phyloP scores from a whole-genome alignment of 805 yeast species.

The Tetrapisispora iriomotensis region DNA sequence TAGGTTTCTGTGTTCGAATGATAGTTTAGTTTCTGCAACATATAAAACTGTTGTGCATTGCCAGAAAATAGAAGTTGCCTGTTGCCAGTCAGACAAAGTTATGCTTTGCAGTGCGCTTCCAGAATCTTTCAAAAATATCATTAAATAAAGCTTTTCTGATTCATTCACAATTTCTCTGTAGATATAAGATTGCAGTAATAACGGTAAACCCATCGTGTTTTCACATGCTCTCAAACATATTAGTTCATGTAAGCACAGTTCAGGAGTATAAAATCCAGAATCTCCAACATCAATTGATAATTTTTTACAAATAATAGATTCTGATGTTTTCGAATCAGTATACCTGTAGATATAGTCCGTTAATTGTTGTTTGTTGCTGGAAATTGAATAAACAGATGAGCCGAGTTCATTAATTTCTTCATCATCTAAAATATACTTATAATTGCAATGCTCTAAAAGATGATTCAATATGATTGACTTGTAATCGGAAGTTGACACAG shows the following conservation, averaged over 20 bases:
- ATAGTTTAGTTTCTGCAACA: slow-evolving; percentile 40
- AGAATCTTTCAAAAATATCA: slow-evolving; percentile 20
- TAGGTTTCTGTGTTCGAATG: slow-evolving; percentile 65
- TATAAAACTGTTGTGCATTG: slow-evolving; percentile 40
- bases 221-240: slow-evolving; percentile 15
- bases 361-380: slow-evolving; percentile 7
- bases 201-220: slow-evolving; percentile 26
- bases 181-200: slow-evolving; percentile 18
- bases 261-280: slow-evolving; percentile 12
- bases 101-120: slow-evolving; percentile 18
- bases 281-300: slow-evolving; percentile 13
- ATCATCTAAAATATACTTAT: slow-evolving; percentile 11
- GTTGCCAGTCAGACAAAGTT: slow-evolving; percentile 15
- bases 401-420: slow-evolving; percentile 5
- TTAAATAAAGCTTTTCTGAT: slow-evolving; percentile 8
- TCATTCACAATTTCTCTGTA: slow-evolving; percentile 6
- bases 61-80: slow-evolving; percentile 40
- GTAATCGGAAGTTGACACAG: slow-evolving; percentile 17
- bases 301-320: slow-evolving; percentile 15
- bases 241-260: slow-evolving; percentile 21
- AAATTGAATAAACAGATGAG: slow-evolving; percentile 6
- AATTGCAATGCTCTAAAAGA: slow-evolving; percentile 19
- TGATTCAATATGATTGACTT: slow-evolving; percentile 20
- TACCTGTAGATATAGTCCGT: slow-evolving; percentile 16
- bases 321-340: slow-evolving; percentile 5